Evolutionary conservation across 768 basidiomycete genomes (phyloP), one percentile per base, ranked within the genome.

Genomic region (Calocybe cyanea): DNA sequence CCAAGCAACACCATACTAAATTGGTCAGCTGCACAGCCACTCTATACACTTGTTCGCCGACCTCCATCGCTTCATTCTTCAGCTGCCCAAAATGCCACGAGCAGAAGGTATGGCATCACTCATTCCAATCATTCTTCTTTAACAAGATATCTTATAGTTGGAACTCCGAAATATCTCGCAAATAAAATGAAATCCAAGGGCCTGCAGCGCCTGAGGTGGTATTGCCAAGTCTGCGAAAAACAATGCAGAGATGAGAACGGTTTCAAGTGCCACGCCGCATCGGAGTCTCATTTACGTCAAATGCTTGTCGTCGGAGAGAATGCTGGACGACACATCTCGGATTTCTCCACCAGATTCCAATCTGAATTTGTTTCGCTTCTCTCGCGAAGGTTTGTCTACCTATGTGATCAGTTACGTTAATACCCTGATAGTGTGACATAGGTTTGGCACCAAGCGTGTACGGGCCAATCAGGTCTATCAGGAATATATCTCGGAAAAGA

Each of bases 171-270:
- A 67, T 87, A 78, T 66, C 69, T 94, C 50, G 92, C 91, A 17
- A 98, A 98, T 66, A 87, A 91, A 67, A 94, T 95, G 87, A 97
- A 97, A 71, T 87, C 92, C 47, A 97, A 97, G 62, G 95, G 93
- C 57, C 74, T 95, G 39, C 95, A 96, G 66, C 83, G 92, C 59
- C 80, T 98, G 52, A 80, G 94, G 51, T 98, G 94, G 95, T 99
- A 90, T 69, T 98, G 95, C 60, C 95, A 99, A 75, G 91, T 98
- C 54, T 98, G 96, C 79, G 72, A 97, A 76, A 99, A 99, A 64
- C 95, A 98, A 67, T 98, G 95, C 65, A 76, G 94, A 62, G 90
- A 98, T 66, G 96, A 98, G 72, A 99, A 99, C 66, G 96, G 94
- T 14, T 99, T 98, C 80, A 96, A 96, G 68, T 94, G 92, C 64